Conservation (phyloP, 2,329 filamentous ascomycete genomes). For the Aspergillus hiratsukae region DNA sequence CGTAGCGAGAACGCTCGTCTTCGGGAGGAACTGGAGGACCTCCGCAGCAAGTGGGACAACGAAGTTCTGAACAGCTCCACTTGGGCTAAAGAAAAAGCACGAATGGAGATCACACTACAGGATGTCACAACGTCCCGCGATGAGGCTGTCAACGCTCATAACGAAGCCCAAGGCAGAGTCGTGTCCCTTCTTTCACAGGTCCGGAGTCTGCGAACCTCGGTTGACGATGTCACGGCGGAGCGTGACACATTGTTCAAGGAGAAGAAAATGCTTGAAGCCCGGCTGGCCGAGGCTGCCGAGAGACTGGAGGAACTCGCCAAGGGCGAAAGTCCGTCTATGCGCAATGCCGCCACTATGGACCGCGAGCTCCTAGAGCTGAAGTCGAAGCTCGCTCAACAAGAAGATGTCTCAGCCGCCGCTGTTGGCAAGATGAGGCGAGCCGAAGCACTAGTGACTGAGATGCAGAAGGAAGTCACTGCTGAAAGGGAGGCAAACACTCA, state of each 20-base stretch:
- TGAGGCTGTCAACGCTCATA: slow-evolving; percentile 87
- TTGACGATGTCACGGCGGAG: slow-evolving; percentile 82
- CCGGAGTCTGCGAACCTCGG: slow-evolving; percentile 71
- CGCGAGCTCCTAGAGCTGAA: slow-evolving; percentile 87
- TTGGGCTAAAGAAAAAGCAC: slow-evolving; percentile 96
- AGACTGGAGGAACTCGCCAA: slow-evolving; percentile 82
- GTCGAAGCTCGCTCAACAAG: slow-evolving; percentile 81
- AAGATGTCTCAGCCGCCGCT: slow-evolving; percentile 85
- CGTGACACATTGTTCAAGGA: slow-evolving; percentile 80
- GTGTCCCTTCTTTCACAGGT: slow-evolving; percentile 88
- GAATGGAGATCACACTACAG: slow-evolving; percentile 81
- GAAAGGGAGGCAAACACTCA: slow-evolving; percentile 79
- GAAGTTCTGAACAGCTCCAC: slow-evolving; percentile 96
- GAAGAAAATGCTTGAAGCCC: slow-evolving; percentile 81
- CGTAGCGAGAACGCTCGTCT: slow-evolving; percentile 80
- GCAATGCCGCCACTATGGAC: slow-evolving; percentile 83
- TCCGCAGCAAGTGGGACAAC: slow-evolving; percentile 95
- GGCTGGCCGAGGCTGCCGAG: slow-evolving; percentile 80
- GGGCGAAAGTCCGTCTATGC: slow-evolving; percentile 80
- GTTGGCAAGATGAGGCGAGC: slow-evolving; percentile 96
- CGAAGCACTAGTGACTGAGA: slow-evolving; percentile 78
- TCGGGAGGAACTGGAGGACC: slow-evolving; percentile 91
- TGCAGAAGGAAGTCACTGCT: slow-evolving; percentile 84
- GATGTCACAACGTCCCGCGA: slow-evolving; percentile 89
- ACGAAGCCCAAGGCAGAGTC: slow-evolving; percentile 89